Conservation (phyloP, 495 filamentous ascomycete genomes). For the Bryoglossum gracile region DNA sequence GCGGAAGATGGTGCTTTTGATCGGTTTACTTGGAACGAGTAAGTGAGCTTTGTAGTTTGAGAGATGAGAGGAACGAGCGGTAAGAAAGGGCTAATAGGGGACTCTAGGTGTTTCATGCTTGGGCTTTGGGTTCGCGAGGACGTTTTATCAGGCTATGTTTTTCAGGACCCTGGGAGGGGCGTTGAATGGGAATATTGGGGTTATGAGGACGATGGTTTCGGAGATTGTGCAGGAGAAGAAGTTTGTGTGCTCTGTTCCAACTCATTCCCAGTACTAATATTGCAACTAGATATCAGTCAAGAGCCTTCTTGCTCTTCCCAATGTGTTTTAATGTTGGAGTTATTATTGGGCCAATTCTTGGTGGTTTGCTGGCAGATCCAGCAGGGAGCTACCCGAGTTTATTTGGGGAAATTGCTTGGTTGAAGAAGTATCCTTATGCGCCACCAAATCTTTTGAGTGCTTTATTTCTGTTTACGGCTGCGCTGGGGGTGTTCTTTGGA, state of each 20-base stretch:
- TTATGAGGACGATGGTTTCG: conserved; percentile 71
- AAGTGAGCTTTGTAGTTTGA: not conserved
- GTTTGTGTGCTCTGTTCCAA: conserved; percentile 39
- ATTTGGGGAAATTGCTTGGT: conserved; percentile 63
- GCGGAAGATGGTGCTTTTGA: conserved; percentile 67
- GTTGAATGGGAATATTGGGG: conserved; percentile 75
- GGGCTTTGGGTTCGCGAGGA: conserved; percentile 73
- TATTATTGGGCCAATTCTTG: conserved; percentile 65
- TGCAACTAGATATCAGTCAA: conserved; percentile 67
- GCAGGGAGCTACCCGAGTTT: conserved; percentile 58
- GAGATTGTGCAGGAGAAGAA: conserved; percentile 57
- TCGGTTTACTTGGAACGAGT: conserved; percentile 61
- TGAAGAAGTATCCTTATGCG: conserved; percentile 63
- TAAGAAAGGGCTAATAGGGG: too few species aligned
- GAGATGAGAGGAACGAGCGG: too few species aligned
- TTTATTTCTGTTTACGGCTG: conserved; percentile 50
- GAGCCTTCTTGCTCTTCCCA: conserved; percentile 70
- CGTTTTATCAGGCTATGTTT: conserved; percentile 63
- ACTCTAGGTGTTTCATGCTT: conserved; percentile 57
- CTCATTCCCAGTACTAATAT: not conserved
- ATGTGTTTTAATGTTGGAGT: conserved; percentile 76
- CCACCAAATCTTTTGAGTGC: conserved; percentile 68
- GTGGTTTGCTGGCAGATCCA: conserved; percentile 67
- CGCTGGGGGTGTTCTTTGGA: conserved; percentile 51
- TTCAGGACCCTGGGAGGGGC: conserved; percentile 68